These are phyloP conservation scores for Sclerotinia subarctica DNA, from an alignment of 2,329 filamentous ascomycete species.

Conservation along the genomic window DNA sequence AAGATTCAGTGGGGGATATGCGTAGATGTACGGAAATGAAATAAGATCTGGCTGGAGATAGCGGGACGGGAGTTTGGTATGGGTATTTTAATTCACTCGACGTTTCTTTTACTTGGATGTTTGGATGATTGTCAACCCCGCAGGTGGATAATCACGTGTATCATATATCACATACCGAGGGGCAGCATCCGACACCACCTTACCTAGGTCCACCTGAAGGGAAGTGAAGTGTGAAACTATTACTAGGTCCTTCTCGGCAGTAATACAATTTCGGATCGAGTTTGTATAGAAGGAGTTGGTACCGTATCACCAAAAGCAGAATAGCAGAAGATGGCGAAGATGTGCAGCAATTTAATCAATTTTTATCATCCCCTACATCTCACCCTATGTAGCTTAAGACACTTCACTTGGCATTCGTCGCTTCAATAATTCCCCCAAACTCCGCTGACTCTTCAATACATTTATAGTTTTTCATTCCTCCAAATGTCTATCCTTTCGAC, in stretches of 20 bases:
- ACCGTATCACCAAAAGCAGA: neutral
- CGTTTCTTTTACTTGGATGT: neutral
- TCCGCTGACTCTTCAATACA: constrained; percentile 19
- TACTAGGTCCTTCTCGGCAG: neutral
- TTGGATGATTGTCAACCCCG: neutral
- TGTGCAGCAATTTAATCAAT: constrained; percentile 18
- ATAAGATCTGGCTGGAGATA: neutral
- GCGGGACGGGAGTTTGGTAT: neutral
- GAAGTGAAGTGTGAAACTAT: neutral
- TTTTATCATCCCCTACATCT: constrained; percentile 6
- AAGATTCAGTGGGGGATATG: neutral
- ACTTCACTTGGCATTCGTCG: constrained; percentile 5
- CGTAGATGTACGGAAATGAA: neutral
- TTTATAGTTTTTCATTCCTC: constrained; percentile 12
- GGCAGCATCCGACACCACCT: neutral
- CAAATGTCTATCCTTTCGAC: constrained; percentile 4
- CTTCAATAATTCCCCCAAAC: constrained; percentile 12
- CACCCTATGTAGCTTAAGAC: constrained; percentile 4
- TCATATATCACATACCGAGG: neutral
- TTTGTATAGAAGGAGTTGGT: no score
- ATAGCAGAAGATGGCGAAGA: neutral
- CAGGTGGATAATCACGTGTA: neutral
- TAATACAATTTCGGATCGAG: neutral
- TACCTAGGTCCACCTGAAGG: neutral
- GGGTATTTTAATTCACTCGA: neutral